A percentile compares a stretch with the other conserved stretches of the same genome.
Conservation (phyloP, 2,329 filamentous ascomycete genomes). For the Pseudonectria buxi region DNA sequence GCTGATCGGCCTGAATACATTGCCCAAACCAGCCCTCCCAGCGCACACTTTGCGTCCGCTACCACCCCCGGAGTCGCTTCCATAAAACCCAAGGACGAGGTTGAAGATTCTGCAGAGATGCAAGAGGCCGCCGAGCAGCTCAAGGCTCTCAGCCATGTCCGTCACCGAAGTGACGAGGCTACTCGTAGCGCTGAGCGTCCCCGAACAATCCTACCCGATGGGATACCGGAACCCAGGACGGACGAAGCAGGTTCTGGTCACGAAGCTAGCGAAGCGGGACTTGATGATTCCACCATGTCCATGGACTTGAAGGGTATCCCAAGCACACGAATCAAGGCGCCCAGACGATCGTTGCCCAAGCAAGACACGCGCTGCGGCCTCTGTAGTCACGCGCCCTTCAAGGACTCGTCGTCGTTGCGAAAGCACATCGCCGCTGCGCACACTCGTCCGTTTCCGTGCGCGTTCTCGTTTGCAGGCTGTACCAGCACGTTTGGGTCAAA, state of each 20-base stretch:
- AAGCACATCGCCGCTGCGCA: slow-evolving; percentile 64
- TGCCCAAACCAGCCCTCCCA: slow-evolving; percentile 23
- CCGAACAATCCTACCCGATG: slow-evolving; percentile 34
- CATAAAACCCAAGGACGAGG: slow-evolving; percentile 29
- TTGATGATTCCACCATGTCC: slow-evolving; percentile 15
- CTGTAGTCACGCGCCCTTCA: slow-evolving; percentile 59
- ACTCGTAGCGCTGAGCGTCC: slow-evolving; percentile 20
- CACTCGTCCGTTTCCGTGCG: slow-evolving; percentile 73
- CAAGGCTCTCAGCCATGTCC: slow-evolving; percentile 58
- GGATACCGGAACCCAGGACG: slow-evolving; percentile 26
- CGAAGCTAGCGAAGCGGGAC: slow-evolving; percentile 31
- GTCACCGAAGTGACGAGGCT: slow-evolving; percentile 45
- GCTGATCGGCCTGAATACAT: slow-evolving; percentile 19
- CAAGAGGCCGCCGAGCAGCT: slow-evolving; percentile 61
- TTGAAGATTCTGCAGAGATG: slow-evolving; percentile 61
- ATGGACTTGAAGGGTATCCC: slow-evolving; percentile 17
- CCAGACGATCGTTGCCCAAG: slow-evolving; percentile 45
- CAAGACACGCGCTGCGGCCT: slow-evolving; percentile 55
- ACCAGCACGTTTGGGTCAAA: slow-evolving; percentile 80
- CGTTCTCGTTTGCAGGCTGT: slow-evolving; percentile 80
- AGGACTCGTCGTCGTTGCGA: slow-evolving; percentile 57
- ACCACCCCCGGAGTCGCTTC: slow-evolving; percentile 10
- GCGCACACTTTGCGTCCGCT: slow-evolving; percentile 13
- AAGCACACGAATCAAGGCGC: slow-evolving; percentile 33
- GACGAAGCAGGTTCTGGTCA: slow-evolving; percentile 19